Percentiles rank a stretch among this genome's conserved stretches.
These are phyloP conservation scores for Arxiozyma slooffiae DNA, from an alignment of 1,139 yeast genomes.

Conservation along the genomic window DNA sequence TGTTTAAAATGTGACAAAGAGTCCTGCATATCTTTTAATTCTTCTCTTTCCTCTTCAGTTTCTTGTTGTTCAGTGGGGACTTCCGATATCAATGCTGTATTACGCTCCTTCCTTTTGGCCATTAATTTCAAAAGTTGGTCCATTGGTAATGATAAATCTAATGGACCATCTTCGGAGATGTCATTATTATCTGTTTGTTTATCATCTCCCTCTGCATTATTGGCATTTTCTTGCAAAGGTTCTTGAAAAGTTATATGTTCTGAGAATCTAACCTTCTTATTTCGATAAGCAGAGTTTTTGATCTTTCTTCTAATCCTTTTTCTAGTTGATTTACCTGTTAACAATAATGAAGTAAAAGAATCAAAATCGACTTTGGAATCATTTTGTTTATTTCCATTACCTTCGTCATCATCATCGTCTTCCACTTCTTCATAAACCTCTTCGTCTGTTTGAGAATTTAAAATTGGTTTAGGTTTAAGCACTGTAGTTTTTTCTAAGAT, in stretches of 20 bases:
- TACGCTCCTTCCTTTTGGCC: conserved; percentile 27
- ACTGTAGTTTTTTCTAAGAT: conserved; percentile 46
- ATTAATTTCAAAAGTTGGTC: conserved; percentile 50
- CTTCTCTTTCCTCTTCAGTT: conserved; percentile 39
- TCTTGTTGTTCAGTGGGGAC: conserved; percentile 28
- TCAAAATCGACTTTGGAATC: conserved; percentile 48
- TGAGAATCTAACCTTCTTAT: conserved; percentile 59
- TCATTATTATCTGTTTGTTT: conserved; percentile 6
- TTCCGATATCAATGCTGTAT: conserved; percentile 23
- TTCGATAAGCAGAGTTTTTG: conserved; percentile 30
- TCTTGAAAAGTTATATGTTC: conserved; percentile 43
- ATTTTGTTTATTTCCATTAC: conserved; percentile 11
- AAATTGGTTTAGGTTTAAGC: conserved; percentile 60
- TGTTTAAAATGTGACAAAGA: conserved; percentile 58
- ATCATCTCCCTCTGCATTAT: not conserved
- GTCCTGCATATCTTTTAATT: conserved; percentile 55
- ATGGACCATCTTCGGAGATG: conserved; percentile 14
- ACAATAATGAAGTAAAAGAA: conserved; percentile 60
- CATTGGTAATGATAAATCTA: conserved; percentile 65
- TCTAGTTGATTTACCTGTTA: conserved; percentile 52
- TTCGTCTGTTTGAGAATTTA: conserved; percentile 38
- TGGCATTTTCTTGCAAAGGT: conserved; percentile 3
- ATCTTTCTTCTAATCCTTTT: conserved; percentile 30
- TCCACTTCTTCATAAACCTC: conserved; percentile 28
- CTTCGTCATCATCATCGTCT: too few relatives aligned